A percentile compares a stretch with the other conserved stretches of the same genome.
Evolutionary conservation across 306 rosid genomes (phyloP).

Genomic region (Argentina anserina): DNA sequence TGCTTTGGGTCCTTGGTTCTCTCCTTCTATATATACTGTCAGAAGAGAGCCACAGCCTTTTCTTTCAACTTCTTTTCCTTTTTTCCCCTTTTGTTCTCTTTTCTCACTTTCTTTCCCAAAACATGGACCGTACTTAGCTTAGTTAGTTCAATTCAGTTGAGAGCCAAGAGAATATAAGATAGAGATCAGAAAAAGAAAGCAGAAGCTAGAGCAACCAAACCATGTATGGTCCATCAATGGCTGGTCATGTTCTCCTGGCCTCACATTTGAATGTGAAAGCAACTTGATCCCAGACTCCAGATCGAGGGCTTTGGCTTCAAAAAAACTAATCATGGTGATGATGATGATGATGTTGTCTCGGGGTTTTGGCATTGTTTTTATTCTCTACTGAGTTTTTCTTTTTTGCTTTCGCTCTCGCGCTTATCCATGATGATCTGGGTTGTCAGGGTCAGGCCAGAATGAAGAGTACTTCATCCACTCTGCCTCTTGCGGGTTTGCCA

Average conservation of each 20-base stretch:
- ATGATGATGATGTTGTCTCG: slow-evolving; percentile 6
- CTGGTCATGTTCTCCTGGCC: slow-evolving; percentile 1
- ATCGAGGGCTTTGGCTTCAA: not conserved
- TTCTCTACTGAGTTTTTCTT: slow-evolving; percentile 7
- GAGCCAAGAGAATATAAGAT: slow-evolving; percentile 16
- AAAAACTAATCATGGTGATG: not conserved
- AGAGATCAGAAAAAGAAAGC: slow-evolving; percentile 31
- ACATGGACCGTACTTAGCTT: slow-evolving; percentile 42
- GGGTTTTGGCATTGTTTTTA: not conserved
- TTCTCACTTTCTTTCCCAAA: slow-evolving; percentile 47
- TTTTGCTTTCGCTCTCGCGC: slow-evolving; percentile 14
- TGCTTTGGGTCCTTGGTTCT: slow-evolving; percentile 53
- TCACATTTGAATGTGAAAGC: not conserved
- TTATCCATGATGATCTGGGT: slow-evolving; percentile 73
- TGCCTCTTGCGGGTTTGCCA: slow-evolving; percentile 67
- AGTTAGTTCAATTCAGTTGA: slow-evolving; percentile 45
- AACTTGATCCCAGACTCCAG: not conserved
- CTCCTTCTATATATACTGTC: slow-evolving; percentile 23
- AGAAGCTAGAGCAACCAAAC: slow-evolving; percentile 30
- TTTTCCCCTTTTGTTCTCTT: slow-evolving; percentile 32
- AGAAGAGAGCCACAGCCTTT: slow-evolving; percentile 62
- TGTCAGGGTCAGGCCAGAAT: slow-evolving; percentile 90
- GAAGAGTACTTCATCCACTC: slow-evolving; percentile 97
- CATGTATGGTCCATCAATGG: slow-evolving; percentile 26
- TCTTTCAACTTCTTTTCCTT: slow-evolving; percentile 21